Evolutionary conservation across 2,329 filamentous ascomycete genomes (phyloP), one percentile per base, ranked within the genome.

Genomic region (Grosmannia penicillata): DNA sequence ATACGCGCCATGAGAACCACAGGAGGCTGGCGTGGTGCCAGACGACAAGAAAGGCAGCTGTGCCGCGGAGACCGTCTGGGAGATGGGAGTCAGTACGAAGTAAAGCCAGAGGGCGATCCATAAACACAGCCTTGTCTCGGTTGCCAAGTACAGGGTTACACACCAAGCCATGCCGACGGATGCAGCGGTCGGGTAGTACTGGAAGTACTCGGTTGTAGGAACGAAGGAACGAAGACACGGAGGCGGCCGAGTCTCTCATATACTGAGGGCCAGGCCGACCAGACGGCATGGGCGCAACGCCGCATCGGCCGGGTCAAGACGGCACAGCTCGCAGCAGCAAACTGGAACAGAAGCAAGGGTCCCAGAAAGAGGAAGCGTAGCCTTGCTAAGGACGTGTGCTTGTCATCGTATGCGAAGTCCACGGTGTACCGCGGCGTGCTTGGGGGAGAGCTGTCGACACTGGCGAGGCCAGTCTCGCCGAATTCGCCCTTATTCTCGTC

Each of bases 21-120:
- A 56, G 33, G 10, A 57, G 45, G 8, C 50, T 52, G 24, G 50
- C 47, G 51, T 70, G 65, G 36, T 67, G 62, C 41, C 61, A 57
- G 43, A 72, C 72, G 6, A 75, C 70, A 26, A 72, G 51, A 25
- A 74, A 58, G 4, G 70, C 68, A 4, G 70, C 67, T 38, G 71
- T 63, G 7, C 70, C 70, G 47, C 70, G 56, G 15, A 74, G 55
- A 7, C 69, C 70, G 45, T 74, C 69, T 35, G 33, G n/a, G n/a
- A n/a, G n/a, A 8, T 24, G 55, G n/a, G 5, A 21, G 34, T 19
- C 6, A 29, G 26, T 4, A n/a, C n/a, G n/a, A n/a, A n/a, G n/a
- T n/a, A n/a, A n/a, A n/a, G 26, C 4, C 6, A 24, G 19, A 13
- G 14, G 15, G n/a, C n/a, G n/a, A n/a, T n/a, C n/a, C n/a, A n/a